Conservation (phyloP, 2,329 filamentous ascomycete species). For the Zasmidium cellare region DNA sequence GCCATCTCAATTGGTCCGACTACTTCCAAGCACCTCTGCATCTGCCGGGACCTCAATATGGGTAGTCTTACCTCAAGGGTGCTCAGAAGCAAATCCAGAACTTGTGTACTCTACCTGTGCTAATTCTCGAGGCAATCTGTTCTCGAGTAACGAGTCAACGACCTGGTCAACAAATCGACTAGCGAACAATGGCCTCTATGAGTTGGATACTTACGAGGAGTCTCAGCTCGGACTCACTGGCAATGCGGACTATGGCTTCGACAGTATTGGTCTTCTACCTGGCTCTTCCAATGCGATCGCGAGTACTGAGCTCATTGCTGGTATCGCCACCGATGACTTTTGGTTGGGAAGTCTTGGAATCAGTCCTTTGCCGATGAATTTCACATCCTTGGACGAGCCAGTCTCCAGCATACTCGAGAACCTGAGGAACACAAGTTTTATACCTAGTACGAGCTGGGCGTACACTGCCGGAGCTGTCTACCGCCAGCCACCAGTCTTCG, state of each 20-base stretch:
- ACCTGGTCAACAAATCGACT: conserved; percentile 37
- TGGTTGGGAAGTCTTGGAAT: conserved; percentile 38
- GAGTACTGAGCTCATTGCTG: conserved; percentile 32
- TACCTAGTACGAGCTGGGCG: conserved; percentile 18
- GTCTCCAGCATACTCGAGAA: conserved; percentile 21
- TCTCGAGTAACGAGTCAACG: conserved; percentile 34
- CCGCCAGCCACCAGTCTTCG: conserved; percentile 23
- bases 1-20: conserved; percentile 17
- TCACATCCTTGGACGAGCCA: conserved; percentile 19
- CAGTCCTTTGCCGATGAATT: conserved; percentile 22
- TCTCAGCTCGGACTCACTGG: conserved; percentile 22
- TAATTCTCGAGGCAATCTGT: conserved; percentile 27
- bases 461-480: conserved; percentile 33
- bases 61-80: conserved; percentile 26
- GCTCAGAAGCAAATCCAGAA: conserved; percentile 20
- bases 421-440: conserved; percentile 10
- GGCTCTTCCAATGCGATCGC: conserved; percentile 26
- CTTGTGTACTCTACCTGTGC: conserved; percentile 29
- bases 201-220: conserved; percentile 24
- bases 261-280: conserved; percentile 29
- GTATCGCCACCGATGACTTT: conserved; percentile 21
- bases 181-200: conserved; percentile 36
- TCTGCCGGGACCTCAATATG: conserved; percentile 20
- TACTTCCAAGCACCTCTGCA: conserved; percentile 27
- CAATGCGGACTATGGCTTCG: conserved; percentile 39